phyloP scores from a whole-genome alignment of 2,329 filamentous ascomycete species.

The Botryotinia narcissicola region DNA sequence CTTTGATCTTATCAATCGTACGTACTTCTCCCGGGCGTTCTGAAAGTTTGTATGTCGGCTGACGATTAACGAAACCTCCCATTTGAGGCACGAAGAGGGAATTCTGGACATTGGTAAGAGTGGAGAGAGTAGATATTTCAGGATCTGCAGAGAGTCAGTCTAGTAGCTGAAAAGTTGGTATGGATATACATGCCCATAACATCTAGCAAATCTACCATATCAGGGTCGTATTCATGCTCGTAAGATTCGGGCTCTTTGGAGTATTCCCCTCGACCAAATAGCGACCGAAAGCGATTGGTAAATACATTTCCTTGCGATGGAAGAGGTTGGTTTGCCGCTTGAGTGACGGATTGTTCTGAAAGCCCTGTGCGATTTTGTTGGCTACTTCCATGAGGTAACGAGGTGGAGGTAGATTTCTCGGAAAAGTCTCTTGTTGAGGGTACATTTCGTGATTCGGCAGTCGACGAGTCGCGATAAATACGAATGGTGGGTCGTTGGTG shows the following conservation, averaged over 20 bases:
- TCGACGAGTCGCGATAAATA: conserved; percentile 28
- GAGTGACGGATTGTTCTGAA: background rate
- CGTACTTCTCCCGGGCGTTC: conserved; percentile 24
- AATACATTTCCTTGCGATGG: conserved; percentile 20
- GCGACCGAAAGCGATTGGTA: conserved; percentile 26
- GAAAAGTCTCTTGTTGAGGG: conserved; percentile 2
- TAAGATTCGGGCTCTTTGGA: conserved; percentile 20
- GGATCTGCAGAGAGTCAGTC: conserved; percentile 57
- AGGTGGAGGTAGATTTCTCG: conserved; percentile 17
- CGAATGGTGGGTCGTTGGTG: conserved; percentile 31
- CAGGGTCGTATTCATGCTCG: conserved; percentile 54
- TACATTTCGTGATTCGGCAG: conserved; percentile 12
- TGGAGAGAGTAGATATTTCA: conserved; percentile 78
- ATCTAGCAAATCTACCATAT: conserved; percentile 66
- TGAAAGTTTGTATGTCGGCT: conserved; percentile 38
- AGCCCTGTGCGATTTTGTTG: background rate
- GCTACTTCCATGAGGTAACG: background rate
- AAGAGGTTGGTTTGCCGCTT: background rate
- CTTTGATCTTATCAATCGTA: conserved; percentile 30
- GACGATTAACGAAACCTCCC: conserved; percentile 68
- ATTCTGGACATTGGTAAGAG: conserved; percentile 85
- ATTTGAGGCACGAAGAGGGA: conserved; percentile 81
- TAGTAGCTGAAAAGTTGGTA: background rate
- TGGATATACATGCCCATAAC: conserved; percentile 54
- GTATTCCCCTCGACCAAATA: conserved; percentile 22